A percentile compares a stretch with the other conserved stretches of the same genome.
These are phyloP conservation scores for Lasiosphaeria hispida DNA, from an alignment of 495 filamentous ascomycete species.

Conservation along the genomic window DNA sequence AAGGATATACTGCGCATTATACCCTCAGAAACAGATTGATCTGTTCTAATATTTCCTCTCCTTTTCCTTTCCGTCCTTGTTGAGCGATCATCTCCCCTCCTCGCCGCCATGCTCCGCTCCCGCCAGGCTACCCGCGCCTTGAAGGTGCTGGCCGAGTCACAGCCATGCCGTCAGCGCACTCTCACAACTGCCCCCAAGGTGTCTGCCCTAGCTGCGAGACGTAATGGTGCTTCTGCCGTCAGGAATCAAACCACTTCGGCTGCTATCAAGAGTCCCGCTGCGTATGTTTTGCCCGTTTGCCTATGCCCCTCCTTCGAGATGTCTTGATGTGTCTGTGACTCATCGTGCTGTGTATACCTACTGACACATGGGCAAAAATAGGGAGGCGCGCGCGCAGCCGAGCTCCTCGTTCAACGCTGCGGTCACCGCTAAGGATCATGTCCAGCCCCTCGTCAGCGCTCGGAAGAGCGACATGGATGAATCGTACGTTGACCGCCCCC, in stretches of 20 bases:
- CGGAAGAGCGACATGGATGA: conserved; percentile 70
- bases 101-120: conserved; percentile 40
- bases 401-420: conserved; percentile 67
- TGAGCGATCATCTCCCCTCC: conserved; percentile 16
- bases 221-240: conserved; percentile 28
- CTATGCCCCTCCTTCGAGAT: neutral
- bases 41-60: conserved; percentile 11
- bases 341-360: conserved; percentile 5
- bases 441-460: conserved; percentile 66
- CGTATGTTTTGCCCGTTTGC: conserved; percentile 13
- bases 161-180: conserved; percentile 30
- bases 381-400: conserved; percentile 50
- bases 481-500: conserved; percentile 50
- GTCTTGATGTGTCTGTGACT: conserved; percentile 21
- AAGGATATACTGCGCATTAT: conserved; percentile 7
- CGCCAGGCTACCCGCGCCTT: conserved; percentile 42
- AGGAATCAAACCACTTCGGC: conserved; percentile 42
- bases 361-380: conserved; percentile 27
- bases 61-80: conserved; percentile 19
- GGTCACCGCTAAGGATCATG: conserved; percentile 46
- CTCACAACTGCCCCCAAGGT: conserved; percentile 23
- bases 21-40: conserved; percentile 15
- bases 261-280: conserved; percentile 20
- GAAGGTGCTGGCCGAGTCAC: conserved; percentile 41
- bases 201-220: conserved; percentile 27